Conservation (phyloP, 768 basidiomycete species). For the Amanita polypyramis region DNA sequence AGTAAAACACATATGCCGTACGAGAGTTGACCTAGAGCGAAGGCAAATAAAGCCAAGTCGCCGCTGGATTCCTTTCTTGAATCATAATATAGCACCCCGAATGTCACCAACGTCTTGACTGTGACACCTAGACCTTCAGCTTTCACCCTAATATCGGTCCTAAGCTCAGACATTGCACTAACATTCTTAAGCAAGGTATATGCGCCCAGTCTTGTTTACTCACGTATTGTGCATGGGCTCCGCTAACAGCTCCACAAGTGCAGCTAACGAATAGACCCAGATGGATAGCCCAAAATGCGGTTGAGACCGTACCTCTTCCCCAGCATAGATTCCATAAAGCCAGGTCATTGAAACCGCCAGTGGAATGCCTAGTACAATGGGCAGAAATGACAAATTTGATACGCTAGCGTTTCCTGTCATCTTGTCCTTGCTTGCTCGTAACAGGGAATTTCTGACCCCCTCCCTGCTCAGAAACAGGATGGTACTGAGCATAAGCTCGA, state of each 20-base stretch:
- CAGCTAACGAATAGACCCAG: conserved; percentile 60
- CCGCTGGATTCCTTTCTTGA: conserved; percentile 19
- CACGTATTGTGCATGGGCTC: conserved; percentile 78
- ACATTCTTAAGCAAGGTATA: background rate
- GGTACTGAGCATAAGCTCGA: conserved; percentile 84
- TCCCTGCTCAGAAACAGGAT: conserved; percentile 92
- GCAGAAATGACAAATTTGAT: conserved; percentile 49
- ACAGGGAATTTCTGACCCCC: conserved; percentile 77
- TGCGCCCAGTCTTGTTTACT: conserved; percentile 15
- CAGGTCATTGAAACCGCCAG: conserved; percentile 41
- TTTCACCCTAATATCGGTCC: conserved; percentile 61
- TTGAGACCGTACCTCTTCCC: conserved; percentile 45
- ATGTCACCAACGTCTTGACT: conserved; percentile 61
- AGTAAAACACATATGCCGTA: conserved; percentile 54
- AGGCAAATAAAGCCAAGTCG: conserved; percentile 62
- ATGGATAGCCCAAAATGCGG: conserved; percentile 56
- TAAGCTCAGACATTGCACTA: conserved; percentile 59
- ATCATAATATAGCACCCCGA: conserved; percentile 51
- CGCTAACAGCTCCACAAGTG: conserved; percentile 64
- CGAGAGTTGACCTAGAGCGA: conserved; percentile 74
- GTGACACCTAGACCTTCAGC: conserved; percentile 84
- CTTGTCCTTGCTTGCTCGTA: conserved; percentile 36
- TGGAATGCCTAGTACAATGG: conserved; percentile 58
- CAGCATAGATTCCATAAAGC: conserved; percentile 46
- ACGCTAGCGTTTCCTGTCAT: conserved; percentile 12